Percentiles rank a stretch among this genome's conserved stretches.
Conservation (phyloP, 371 early-diverging fungal species). For the Choanephora cucurbitarum region DNA sequence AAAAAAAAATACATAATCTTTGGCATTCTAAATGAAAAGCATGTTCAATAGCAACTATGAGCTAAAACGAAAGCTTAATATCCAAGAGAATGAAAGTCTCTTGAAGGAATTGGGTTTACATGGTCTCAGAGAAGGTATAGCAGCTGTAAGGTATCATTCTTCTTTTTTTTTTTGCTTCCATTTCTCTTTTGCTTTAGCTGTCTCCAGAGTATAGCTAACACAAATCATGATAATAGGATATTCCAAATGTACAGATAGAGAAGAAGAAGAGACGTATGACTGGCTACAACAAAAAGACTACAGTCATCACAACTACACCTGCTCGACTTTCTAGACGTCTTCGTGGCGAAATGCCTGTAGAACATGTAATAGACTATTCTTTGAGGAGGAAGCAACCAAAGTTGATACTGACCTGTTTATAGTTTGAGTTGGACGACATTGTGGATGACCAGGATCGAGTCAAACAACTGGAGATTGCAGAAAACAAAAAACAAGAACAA, state of each 20-base stretch:
- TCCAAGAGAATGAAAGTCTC: conserved; percentile 43
- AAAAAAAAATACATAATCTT: too few species aligned
- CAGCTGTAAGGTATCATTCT: conserved; percentile 11
- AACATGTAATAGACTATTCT: conserved; percentile 23
- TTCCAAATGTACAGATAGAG: conserved; percentile 18
- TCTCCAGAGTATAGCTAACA: too few species aligned
- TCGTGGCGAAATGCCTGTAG: conserved; percentile 44
- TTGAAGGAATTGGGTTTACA: conserved; percentile 39
- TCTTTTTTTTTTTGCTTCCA: not conserved
- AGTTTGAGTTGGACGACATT: conserved; percentile 38
- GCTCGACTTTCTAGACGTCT: conserved; percentile 37
- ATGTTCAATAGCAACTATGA: conserved; percentile 36
- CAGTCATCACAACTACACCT: conserved; percentile 4
- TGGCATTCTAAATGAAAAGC: not conserved
- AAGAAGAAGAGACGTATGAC: conserved; percentile 9
- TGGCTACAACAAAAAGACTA: conserved; percentile 7
- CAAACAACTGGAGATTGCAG: conserved; percentile 20
- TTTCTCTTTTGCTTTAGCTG: too few species aligned
- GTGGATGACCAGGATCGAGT: conserved; percentile 41
- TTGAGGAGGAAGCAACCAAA: too few species aligned
- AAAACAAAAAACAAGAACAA: conserved; percentile 8
- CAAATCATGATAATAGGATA: conserved; percentile 10
- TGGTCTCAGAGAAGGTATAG: not conserved
- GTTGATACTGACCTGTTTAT: too few species aligned
- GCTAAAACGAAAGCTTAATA: conserved; percentile 36